Evolutionary conservation across 2,329 filamentous ascomycete species (phyloP), one percentile per base, ranked within the genome.

Genomic region (Tolypocladium endophyticum): DNA sequence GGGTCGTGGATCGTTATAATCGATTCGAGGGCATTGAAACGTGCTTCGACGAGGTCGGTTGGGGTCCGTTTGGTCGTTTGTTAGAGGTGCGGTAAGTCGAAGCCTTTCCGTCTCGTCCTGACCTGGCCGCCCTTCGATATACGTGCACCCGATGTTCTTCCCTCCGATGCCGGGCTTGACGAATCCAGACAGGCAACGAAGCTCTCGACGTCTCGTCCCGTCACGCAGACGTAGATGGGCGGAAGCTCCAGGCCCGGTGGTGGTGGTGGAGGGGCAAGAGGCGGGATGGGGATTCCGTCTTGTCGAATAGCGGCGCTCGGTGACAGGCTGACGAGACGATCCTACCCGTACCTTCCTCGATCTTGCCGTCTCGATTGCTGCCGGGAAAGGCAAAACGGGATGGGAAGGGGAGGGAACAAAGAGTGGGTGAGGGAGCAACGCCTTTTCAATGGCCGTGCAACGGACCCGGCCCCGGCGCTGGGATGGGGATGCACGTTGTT

Each of bases 361-460:
- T 59, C 52, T 39, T 62, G 47, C 60, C 61, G 60, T 58, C 59
- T 61, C 61, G 50, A 23, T 53, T n/a, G 62, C 58, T 64, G 62
- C 63, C 61, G 58, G 58, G 56, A 38, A 54, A n/a, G 57, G 50
- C 50, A 23, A 36, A 54, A 45, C 20, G 20, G 58, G 7, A 45
- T 33, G 35, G 36, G 45, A 30, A 54, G 55, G 47, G 45, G n/a
- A 41, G 36, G 36, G 57, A 56, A 18, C 18, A 39, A 56, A 60
- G 41, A 67, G 66, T 64, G 67, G 65, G 67, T 65, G 71, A 67
- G 72, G 72, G 71, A 72, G 64, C 69, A 68, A 69, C 67, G 72
- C 69, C 69, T 75, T 76, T 76, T 76, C 67, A 76, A 76, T 75
- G 71, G 64, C 63, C 64, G 68, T 65, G 64, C 64, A 64, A 64